These are phyloP conservation scores for Apiotrichum gamsii DNA, from an alignment of 1,284 basidiomycete species.

Conservation along the genomic window DNA sequence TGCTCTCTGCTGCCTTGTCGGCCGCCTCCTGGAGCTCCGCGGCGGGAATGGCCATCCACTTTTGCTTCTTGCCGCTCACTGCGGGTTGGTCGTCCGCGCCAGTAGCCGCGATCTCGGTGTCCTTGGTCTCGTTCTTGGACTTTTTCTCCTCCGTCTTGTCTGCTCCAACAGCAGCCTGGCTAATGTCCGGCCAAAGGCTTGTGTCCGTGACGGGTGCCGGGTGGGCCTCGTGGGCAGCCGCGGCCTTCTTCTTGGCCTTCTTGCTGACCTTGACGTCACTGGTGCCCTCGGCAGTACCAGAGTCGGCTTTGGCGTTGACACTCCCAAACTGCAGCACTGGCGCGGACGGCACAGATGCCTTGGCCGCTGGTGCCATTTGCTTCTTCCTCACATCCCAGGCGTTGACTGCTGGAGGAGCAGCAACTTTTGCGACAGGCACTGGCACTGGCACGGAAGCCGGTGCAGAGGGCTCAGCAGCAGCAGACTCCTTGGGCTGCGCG, in stretches of 20 bases:
- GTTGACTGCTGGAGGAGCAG: slow-evolving; percentile 33
- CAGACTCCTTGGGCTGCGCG: slow-evolving; percentile 17
- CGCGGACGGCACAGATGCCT: background rate
- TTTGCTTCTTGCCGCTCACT: slow-evolving; percentile 35
- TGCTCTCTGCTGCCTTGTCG: slow-evolving; percentile 38
- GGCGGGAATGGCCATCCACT: slow-evolving; percentile 47
- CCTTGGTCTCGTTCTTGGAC: slow-evolving; percentile 24
- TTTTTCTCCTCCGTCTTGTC: slow-evolving; percentile 30
- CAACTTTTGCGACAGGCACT: slow-evolving; percentile 10
- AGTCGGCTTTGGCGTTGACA: background rate
- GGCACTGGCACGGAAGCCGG: slow-evolving; percentile 6
- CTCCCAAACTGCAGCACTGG: slow-evolving; percentile 10
- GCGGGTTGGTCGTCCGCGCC: slow-evolving; percentile 13
- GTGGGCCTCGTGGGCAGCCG: slow-evolving; percentile 3
- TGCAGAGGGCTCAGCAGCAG: background rate
- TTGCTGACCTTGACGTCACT: slow-evolving; percentile 7
- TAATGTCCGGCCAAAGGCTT: slow-evolving; percentile 39
- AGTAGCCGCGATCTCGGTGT: slow-evolving; percentile 17
- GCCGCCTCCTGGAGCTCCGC: slow-evolving; percentile 46
- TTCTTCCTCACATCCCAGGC: slow-evolving; percentile 42
- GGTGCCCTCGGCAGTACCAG: background rate
- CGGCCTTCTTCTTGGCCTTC: slow-evolving; percentile 14
- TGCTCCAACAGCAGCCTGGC: slow-evolving; percentile 25
- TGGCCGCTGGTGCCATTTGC: slow-evolving; percentile 4
- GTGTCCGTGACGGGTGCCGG: slow-evolving; percentile 26